These are phyloP conservation scores for Vigna reflexopilosa DNA, from an alignment of 306 rosid species.

Conservation along the genomic window DNA sequence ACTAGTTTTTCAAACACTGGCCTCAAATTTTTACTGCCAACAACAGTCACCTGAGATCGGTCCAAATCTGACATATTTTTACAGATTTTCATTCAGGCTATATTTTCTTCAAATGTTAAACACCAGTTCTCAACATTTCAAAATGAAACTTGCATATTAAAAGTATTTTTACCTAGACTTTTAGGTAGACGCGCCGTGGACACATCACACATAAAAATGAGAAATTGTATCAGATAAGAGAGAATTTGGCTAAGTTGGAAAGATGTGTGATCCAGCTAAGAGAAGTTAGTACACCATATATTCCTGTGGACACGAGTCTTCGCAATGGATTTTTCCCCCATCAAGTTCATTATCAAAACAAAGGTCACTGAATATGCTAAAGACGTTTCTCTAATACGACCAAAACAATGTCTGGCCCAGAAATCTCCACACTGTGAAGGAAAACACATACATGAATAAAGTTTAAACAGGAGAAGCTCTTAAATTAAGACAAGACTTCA, in stretches of 20 bases:
- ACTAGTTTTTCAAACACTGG: neutral
- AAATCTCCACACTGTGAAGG: constrained; percentile 48
- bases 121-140: neutral
- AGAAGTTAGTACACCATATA: constrained; percentile 43
- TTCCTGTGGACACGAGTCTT: constrained; percentile 44
- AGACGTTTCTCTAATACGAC: constrained; percentile 44
- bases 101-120: constrained; percentile 24
- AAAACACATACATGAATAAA: constrained; percentile 36
- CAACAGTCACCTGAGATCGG: constrained; percentile 9
- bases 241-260: constrained; percentile 35
- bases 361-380: constrained; percentile 35
- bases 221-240: constrained; percentile 20
- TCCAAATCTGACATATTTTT: neutral
- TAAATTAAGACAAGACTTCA: neutral
- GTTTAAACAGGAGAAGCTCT: neutral
- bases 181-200: constrained; percentile 24
- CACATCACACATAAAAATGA: constrained; percentile 23
- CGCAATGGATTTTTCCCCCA: constrained; percentile 37
- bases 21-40: neutral
- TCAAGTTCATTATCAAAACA: constrained; percentile 43
- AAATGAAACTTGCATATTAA: neutral
- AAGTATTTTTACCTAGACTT: neutral
- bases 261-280: constrained; percentile 63
- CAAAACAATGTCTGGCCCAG: constrained; percentile 56
- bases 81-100: neutral